Conservation (phyloP, 805 yeast genomes). For the Spathaspora passalidarum region DNA sequence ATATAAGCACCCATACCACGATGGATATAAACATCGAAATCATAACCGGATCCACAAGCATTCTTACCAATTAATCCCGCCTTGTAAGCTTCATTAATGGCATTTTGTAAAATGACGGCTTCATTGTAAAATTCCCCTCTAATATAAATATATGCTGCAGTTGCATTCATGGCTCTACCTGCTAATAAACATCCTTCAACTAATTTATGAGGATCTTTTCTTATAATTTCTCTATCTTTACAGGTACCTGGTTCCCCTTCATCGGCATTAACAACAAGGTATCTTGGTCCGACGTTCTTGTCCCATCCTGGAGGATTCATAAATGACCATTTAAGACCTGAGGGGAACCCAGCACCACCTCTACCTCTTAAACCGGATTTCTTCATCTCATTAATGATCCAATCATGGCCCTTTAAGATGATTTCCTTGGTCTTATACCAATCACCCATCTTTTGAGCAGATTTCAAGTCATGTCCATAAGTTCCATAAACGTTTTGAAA, state of each 20-base stretch:
- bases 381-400: constrained; percentile 88
- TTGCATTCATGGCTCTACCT: constrained; percentile 90
- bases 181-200: constrained; percentile 90
- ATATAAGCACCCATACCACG: constrained; percentile 93
- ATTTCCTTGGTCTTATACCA: constrained; percentile 92
- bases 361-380: constrained; percentile 84
- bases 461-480: constrained; percentile 72
- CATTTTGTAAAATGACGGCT: constrained; percentile 67
- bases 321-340: constrained; percentile 88
- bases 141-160: constrained; percentile 88
- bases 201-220: constrained; percentile 89
- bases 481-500: constrained; percentile 79
- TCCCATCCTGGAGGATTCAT: constrained; percentile 98
- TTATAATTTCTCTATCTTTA: constrained; percentile 85
- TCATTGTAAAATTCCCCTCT: constrained; percentile 90
- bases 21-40: constrained; percentile 79
- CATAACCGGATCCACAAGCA: constrained; percentile 85
- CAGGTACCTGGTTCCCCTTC: constrained; percentile 96
- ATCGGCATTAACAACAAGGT: constrained; percentile 86
- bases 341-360: constrained; percentile 94
- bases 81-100: constrained; percentile 83
- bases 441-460: constrained; percentile 79
- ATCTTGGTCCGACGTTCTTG: constrained; percentile 84
- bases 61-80: constrained; percentile 79
- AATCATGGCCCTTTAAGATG: constrained; percentile 75